Evolutionary conservation across 2,329 filamentous ascomycete genomes (phyloP), one percentile per base, ranked within the genome.

Genomic region (Botrytis medusae): DNA sequence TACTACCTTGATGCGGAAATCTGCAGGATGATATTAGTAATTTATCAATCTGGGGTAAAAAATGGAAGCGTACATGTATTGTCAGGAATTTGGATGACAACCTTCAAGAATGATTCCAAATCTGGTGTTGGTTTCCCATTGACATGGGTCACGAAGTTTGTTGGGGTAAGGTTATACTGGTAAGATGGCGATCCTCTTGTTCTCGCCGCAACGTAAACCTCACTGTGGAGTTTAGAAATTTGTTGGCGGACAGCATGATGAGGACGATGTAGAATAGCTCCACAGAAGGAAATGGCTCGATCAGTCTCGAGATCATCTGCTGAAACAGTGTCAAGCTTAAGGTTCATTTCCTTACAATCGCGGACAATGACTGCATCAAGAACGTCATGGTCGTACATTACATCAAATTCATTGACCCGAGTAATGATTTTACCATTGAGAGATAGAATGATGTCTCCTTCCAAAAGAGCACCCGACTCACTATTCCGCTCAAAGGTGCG

Each of bases 211-310:
- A 99, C 95, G 82, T 99, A 99, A 6, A 99, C 93, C 83, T 98
- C 95, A 75, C 93, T 97, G 81, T 98, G 95, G 44, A 99, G 88
- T 83, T 97, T 97, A 83, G 92, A 95, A 80, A 99, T 99, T 82
- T 99, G 96, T 83, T 99, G 96, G 34, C 96, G 90, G 16, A 99
- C 97, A 68, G 96, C 96, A 81, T 98, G 95, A 82, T 99, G 96
- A 14, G 96, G 96, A 37, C 93, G 90, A 82, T 99, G 96, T 62
- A 99, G 85, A 25, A 98, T 91, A 46, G 96, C 96, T 76, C 96
- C 96, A 81, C 96, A 99, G 86, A 99, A 99, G 51, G 93, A 93
- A 74, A 99, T 90, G 0, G 95, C 94, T 73, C 94, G 92, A 79
- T 96, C 90, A 0, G 96, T 99, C 85, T 99, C 96, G 64, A 98